Evolutionary conservation across 2,329 filamentous ascomycete species (phyloP).

Genomic region (Sclerotinia glacialis): DNA sequence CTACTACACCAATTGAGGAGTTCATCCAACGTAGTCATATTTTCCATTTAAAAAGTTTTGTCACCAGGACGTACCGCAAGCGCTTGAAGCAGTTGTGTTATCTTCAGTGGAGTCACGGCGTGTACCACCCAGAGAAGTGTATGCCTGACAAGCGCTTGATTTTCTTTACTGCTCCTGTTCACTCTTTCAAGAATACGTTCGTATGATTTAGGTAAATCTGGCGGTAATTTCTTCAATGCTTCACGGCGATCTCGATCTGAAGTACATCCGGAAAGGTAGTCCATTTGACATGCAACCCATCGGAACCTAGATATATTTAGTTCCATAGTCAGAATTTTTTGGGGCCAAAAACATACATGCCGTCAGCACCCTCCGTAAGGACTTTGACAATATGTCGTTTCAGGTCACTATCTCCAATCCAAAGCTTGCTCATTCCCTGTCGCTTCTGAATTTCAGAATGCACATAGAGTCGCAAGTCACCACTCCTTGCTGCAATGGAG

Average conservation of each 20-base stretch:
- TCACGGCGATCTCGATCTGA: conserved; percentile 31
- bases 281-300: conserved; percentile 29
- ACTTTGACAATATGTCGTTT: conserved; percentile 26
- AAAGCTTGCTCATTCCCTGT: conserved; percentile 17
- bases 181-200: conserved; percentile 36
- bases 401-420: conserved; percentile 19
- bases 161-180: conserved; percentile 26
- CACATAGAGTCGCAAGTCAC: conserved; percentile 28
- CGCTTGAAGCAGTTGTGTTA: conserved; percentile 25
- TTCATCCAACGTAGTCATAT: conserved; percentile 28
- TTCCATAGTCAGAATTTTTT: conserved; percentile 7
- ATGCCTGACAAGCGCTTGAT: conserved; percentile 30
- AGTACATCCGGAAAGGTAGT: conserved; percentile 26
- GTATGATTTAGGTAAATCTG: conserved; percentile 34
- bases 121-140: conserved; percentile 28
- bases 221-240: conserved; percentile 26
- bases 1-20: conserved; percentile 33
- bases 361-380: conserved; percentile 25
- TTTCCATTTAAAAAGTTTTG: conserved; percentile 24
- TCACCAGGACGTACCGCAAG: conserved; percentile 23
- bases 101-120: neutral
- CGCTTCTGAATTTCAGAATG: conserved; percentile 25
- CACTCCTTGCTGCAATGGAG: conserved; percentile 26
- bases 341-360: conserved; percentile 25
- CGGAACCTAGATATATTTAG: conserved; percentile 26